A percentile compares a stretch with the other conserved stretches of the same genome.
phyloP scores from a whole-genome alignment of 495 filamentous ascomycete genomes.

The Umbilicaria muhlenbergii region DNA sequence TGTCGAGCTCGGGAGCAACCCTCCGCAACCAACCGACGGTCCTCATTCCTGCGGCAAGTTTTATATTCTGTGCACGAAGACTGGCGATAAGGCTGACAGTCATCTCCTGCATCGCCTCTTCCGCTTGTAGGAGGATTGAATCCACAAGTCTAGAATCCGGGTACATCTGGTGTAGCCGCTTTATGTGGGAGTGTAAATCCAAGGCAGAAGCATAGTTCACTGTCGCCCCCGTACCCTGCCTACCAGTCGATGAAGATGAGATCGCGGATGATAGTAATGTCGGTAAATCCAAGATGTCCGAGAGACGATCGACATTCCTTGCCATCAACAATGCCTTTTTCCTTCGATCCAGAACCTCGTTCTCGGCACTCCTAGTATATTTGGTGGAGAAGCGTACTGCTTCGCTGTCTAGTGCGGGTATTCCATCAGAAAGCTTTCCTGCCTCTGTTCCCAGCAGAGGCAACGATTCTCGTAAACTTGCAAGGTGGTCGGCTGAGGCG shows the following conservation, averaged over 20 bases:
- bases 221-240: slow-evolving; percentile 31
- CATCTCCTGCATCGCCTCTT: slow-evolving; percentile 81
- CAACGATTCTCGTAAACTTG: slow-evolving; percentile 49
- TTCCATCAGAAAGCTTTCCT: slow-evolving; percentile 45
- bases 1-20: slow-evolving; percentile 65
- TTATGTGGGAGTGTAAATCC: slow-evolving; percentile 88
- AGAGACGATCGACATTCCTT: slow-evolving; percentile 74
- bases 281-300: slow-evolving; percentile 85
- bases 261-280: slow-evolving; percentile 67
- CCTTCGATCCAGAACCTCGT: slow-evolving; percentile 56
- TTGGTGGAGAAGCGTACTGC: slow-evolving; percentile 68
- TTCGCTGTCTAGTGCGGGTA: slow-evolving; percentile 67
- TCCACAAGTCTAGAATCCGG: slow-evolving; percentile 58
- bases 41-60: slow-evolving; percentile 80
- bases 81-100: slow-evolving; percentile 66
- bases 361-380: slow-evolving; percentile 61
- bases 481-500: slow-evolving; percentile 59
- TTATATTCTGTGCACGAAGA: slow-evolving; percentile 61
- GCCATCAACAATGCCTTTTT: slow-evolving; percentile 75
- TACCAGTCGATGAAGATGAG: slow-evolving; percentile 30
- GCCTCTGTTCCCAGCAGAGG: slow-evolving; percentile 51
- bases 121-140: slow-evolving; percentile 61
- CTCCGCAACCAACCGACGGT: slow-evolving; percentile 85
- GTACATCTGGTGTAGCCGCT: slow-evolving; percentile 69
- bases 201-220: slow-evolving; percentile 80